These are phyloP conservation scores for Trichophyton verrucosum DNA, from an alignment of 2,329 filamentous ascomycete species.

Conservation along the genomic window DNA sequence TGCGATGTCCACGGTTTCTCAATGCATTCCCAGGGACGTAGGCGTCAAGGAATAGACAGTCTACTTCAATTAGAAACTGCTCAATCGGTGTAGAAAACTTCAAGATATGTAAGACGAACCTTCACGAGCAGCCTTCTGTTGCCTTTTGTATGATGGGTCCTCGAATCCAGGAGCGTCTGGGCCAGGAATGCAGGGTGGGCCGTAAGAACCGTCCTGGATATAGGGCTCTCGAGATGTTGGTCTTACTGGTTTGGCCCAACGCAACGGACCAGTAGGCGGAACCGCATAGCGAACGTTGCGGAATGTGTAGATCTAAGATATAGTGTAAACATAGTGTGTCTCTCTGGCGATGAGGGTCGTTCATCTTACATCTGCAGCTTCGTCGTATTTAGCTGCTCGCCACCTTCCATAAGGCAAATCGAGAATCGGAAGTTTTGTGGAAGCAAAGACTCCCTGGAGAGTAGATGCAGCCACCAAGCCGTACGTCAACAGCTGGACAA, in stretches of 20 bases:
- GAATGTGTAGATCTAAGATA: conserved; percentile 26
- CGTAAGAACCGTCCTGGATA: conserved; percentile 23
- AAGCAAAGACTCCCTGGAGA: not conserved
- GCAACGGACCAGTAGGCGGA: conserved; percentile 29
- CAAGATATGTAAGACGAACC: not conserved
- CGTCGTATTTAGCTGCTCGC: conserved; percentile 21
- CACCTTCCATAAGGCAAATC: conserved; percentile 26
- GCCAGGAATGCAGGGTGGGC: conserved; percentile 23
- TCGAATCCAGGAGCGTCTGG: conserved; percentile 17
- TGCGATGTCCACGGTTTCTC: not conserved
- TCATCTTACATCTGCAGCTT: conserved; percentile 19
- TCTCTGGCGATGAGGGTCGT: not conserved
- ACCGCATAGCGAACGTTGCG: conserved; percentile 36
- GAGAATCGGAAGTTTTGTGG: conserved; percentile 19
- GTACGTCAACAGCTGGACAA: not conserved
- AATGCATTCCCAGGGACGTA: conserved; percentile 33
- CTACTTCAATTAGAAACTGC: conserved; percentile 23
- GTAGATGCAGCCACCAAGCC: not conserved
- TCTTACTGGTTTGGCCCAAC: conserved; percentile 30
- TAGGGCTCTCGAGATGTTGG: conserved; percentile 23
- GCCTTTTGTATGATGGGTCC: not conserved
- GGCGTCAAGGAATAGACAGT: conserved; percentile 42
- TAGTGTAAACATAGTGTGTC: not conserved
- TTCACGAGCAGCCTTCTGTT: not conserved
- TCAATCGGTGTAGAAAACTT: not conserved